Evolutionary conservation across 2,329 filamentous ascomycete species (phyloP).

Genomic region (Magnaporthiopsis poae): DNA sequence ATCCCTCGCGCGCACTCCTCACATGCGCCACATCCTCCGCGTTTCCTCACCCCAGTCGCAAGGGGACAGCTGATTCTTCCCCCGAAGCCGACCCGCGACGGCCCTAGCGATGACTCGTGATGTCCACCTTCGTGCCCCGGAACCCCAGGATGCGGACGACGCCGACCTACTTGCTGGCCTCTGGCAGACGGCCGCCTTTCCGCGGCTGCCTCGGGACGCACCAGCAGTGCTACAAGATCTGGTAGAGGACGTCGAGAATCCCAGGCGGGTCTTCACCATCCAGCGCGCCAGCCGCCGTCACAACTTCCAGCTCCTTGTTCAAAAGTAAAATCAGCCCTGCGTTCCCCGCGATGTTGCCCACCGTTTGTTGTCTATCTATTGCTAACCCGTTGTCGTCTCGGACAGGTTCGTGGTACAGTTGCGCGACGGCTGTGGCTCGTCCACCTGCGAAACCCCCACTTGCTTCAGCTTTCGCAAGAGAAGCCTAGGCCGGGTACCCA

Average conservation of each 20-base stretch:
- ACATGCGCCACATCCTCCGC: neutral
- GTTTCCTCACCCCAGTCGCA: neutral
- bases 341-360: neutral
- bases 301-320: constrained; percentile 56
- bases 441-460: constrained; percentile 61
- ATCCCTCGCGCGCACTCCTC: neutral
- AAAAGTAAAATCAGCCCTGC: constrained; percentile 41
- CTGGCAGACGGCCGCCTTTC: constrained; percentile 53
- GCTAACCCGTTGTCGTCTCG: constrained; percentile 8
- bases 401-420: constrained; percentile 71
- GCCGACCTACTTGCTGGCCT: constrained; percentile 45
- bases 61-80: neutral
- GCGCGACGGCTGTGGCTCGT: constrained; percentile 65
- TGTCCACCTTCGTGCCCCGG: constrained; percentile 22
- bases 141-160: constrained; percentile 19
- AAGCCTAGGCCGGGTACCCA: constrained; percentile 54
- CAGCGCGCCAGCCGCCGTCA: constrained; percentile 52
- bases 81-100: neutral
- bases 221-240: constrained; percentile 46
- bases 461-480: constrained; percentile 72
- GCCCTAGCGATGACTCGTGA: constrained; percentile 37
- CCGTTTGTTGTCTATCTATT: neutral
- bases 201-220: constrained; percentile 49
- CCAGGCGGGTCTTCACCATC: constrained; percentile 50
- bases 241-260: constrained; percentile 51